Evolutionary conservation across 371 early-diverging fungal genomes (phyloP).

Genomic region (Batkoa obscura): DNA sequence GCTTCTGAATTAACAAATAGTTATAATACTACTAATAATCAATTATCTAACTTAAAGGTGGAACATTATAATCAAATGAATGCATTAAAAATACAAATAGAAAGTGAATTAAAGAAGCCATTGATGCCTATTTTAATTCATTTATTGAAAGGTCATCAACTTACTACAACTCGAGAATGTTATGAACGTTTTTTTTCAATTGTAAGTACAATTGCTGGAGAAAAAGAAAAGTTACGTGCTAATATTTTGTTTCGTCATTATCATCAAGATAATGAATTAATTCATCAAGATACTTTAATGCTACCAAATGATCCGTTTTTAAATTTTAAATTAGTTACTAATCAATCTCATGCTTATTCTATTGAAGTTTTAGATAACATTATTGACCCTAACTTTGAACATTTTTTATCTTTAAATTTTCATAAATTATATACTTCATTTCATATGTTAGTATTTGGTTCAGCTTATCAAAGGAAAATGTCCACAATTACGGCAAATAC

Average conservation of each 20-base stretch:
- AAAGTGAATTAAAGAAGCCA: background rate
- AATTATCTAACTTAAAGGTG: too few relatives aligned
- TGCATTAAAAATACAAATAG: background rate
- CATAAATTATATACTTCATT: background rate
- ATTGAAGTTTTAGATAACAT: background rate
- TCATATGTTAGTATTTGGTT: background rate
- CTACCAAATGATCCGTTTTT: background rate
- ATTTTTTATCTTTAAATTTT: background rate
- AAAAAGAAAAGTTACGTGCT: background rate
- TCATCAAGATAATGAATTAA: background rate
- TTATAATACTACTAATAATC: too few relatives aligned
- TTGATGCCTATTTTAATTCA: background rate
- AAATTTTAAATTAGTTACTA: background rate
- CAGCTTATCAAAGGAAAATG: background rate
- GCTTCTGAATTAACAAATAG: background rate
- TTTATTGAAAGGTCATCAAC: background rate
- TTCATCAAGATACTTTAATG: background rate
- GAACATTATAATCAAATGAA: background rate
- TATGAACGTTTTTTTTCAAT: background rate
- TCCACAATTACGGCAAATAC: background rate
- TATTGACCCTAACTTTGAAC: background rate
- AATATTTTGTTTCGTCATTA: background rate
- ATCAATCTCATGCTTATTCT: background rate
- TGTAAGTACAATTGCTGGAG: background rate
- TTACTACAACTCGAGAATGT: background rate